Percentiles rank a stretch among this genome's conserved stretches.
Evolutionary conservation across 495 filamentous ascomycete species (phyloP).

Genomic region (Xylaria castorea): DNA sequence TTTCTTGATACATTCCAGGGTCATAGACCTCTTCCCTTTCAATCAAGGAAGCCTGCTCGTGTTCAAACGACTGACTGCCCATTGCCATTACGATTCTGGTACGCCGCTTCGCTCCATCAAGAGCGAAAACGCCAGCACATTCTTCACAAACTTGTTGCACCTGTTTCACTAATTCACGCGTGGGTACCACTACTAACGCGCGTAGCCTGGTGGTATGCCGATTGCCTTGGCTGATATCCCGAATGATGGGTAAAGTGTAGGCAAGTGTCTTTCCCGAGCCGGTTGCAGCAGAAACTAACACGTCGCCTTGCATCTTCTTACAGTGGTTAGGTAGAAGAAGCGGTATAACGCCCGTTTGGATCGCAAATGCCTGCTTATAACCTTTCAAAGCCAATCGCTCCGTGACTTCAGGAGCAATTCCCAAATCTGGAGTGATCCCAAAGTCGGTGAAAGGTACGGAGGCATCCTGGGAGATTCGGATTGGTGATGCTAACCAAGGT

Average conservation of each 20-base stretch:
- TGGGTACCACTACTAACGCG: conserved; percentile 85
- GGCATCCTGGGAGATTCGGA: conserved; percentile 64
- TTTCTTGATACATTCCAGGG: conserved; percentile 40
- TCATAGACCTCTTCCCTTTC: conserved; percentile 60
- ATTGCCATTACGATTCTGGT: conserved; percentile 81
- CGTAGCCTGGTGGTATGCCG: conserved; percentile 64
- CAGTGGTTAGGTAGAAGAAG: conserved; percentile 67
- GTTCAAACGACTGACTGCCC: conserved; percentile 75
- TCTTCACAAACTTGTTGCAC: conserved; percentile 74
- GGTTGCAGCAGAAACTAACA: conserved; percentile 88
- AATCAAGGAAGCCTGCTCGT: conserved; percentile 75
- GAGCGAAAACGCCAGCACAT: conserved; percentile 58
- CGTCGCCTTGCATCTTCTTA: conserved; percentile 67
- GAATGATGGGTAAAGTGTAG: conserved; percentile 85
- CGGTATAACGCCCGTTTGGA: conserved; percentile 83
- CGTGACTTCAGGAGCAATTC: conserved; percentile 48
- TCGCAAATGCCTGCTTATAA: conserved; percentile 79
- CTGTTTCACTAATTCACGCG: conserved; percentile 86
- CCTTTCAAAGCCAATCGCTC: conserved; percentile 68
- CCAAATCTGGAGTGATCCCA: conserved; percentile 59
- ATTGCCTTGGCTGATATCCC: conserved; percentile 65
- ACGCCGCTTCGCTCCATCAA: conserved; percentile 58
- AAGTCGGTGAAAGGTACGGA: conserved; percentile 68
- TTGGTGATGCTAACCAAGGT: conserved; percentile 77
- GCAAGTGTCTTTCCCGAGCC: conserved; percentile 94